These are phyloP conservation scores for Calendula officinalis DNA, from an alignment of 129 eudicot species.

Conservation along the genomic window DNA sequence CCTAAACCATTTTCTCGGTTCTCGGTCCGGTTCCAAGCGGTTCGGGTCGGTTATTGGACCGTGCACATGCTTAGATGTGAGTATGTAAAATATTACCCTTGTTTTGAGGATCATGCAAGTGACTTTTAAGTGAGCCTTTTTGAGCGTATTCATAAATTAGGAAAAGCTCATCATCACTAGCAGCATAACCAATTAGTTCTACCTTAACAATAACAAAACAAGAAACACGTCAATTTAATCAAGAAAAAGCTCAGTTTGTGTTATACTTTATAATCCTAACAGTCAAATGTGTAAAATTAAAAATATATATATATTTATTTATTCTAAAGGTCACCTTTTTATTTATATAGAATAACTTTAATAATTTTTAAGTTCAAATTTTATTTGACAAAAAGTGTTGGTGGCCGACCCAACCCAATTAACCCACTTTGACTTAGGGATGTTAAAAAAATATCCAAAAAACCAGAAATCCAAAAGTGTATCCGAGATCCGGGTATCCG, in stretches of 20 bases:
- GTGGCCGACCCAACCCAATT: not conserved
- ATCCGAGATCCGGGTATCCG: no score
- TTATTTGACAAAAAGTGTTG: not conserved
- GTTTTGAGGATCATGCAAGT: slow-evolving; percentile 85
- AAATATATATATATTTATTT: not conserved
- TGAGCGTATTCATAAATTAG: slow-evolving; percentile 84
- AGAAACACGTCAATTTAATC: slow-evolving; percentile 25
- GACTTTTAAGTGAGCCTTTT: slow-evolving; percentile 80
- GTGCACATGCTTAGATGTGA: no score
- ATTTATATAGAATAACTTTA: not conserved
- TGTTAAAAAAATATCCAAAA: no score
- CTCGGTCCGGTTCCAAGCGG: no score
- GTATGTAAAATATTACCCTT: slow-evolving; percentile 46
- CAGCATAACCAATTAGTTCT: slow-evolving; percentile 90
- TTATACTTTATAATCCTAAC: not conserved
- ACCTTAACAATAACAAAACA: slow-evolving; percentile 59
- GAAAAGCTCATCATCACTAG: slow-evolving; percentile 72
- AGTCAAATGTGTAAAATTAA: not conserved
- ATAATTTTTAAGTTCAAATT: no score
- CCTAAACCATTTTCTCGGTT: no score
- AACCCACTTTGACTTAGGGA: no score
- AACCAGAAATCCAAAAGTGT: no score
- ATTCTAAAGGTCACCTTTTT: not conserved
- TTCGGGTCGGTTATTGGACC: no score
- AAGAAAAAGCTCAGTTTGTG: not conserved